These are phyloP conservation scores for Rhodosporidiobolus sp. DNA, from an alignment of 768 basidiomycete species.

Conservation along the genomic window DNA sequence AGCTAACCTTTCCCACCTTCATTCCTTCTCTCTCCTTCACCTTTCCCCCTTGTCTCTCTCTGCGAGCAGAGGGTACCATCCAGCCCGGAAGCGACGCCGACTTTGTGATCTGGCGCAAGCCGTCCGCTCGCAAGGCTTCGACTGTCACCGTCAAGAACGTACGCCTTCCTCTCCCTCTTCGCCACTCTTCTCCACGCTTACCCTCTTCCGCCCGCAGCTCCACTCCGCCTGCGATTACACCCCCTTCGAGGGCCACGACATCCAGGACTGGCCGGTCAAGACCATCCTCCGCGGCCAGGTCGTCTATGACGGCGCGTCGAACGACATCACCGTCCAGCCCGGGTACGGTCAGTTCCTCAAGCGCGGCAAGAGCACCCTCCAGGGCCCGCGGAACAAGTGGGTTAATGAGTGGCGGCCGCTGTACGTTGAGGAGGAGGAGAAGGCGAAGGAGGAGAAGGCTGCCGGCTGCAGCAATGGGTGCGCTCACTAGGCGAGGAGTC, in stretches of 20 bases:
- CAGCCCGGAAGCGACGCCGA: conserved; percentile 50
- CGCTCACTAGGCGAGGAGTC: too few relatives aligned
- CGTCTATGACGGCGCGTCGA: conserved; percentile 33
- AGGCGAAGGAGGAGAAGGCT: background rate
- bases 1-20: rapidly evolving
- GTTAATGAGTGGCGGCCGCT: conserved; percentile 34
- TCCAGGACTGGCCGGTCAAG: conserved; percentile 49
- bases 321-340: conserved; percentile 9
- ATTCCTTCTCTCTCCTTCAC: too few relatives aligned
- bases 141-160: conserved; percentile 44
- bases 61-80: conserved; percentile 45
- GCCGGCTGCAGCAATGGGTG: too few relatives aligned
- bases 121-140: conserved; percentile 29
- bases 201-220: conserved; percentile 1
- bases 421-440: conserved; percentile 37
- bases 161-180: conserved; percentile 16
- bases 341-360: conserved; percentile 34
- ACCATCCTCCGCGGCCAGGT: conserved; percentile 42
- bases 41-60: background rate
- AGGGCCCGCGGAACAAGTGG: conserved; percentile 32
- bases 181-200: background rate
- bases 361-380: conserved; percentile 33
- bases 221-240: conserved; percentile 48
- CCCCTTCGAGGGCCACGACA: conserved; percentile 49
- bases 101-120: conserved; percentile 46